Percentiles rank a stretch among this genome's conserved stretches.
These are phyloP conservation scores for California macrophylla DNA, from an alignment of 441 rosid genomes.

Conservation along the genomic window DNA sequence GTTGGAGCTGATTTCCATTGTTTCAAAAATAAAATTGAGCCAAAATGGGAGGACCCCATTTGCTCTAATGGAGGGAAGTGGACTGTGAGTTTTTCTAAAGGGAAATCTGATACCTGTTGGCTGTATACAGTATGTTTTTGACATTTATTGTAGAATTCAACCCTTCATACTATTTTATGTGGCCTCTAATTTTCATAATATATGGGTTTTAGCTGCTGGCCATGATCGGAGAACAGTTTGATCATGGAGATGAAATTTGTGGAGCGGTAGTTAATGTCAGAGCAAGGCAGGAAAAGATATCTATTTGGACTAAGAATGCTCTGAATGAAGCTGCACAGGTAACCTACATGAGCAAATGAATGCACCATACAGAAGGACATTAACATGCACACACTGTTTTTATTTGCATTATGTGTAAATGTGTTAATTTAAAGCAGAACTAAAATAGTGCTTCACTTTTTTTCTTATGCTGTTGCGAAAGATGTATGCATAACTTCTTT, in stretches of 20 bases:
- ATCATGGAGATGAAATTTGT: conserved; percentile 74
- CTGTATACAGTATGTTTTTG: conserved; percentile 48
- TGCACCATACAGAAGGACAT: background rate
- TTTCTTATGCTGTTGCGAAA: background rate
- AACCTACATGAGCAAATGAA: background rate
- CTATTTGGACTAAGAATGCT: conserved; percentile 88
- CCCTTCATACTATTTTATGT: background rate
- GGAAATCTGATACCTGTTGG: conserved; percentile 67
- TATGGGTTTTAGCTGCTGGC: conserved; percentile 55
- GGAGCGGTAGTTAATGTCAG: conserved; percentile 83
- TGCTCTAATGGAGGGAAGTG: conserved; percentile 93
- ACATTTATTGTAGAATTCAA: background rate
- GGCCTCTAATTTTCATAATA: background rate
- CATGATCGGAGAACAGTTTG: conserved; percentile 86
- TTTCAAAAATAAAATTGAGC: conserved; percentile 75
- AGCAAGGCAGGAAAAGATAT: conserved; percentile 51
- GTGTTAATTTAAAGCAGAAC: background rate
- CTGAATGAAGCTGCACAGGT: conserved; percentile 80
- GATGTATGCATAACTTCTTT: background rate
- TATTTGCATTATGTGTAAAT: background rate
- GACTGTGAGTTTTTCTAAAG: conserved; percentile 42
- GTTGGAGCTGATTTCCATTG: conserved; percentile 67
- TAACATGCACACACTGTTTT: too few species aligned
- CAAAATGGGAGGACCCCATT: conserved; percentile 92
- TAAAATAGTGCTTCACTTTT: background rate